phyloP scores from a whole-genome alignment of 257 asterid species.

The Cordia subcordata region DNA sequence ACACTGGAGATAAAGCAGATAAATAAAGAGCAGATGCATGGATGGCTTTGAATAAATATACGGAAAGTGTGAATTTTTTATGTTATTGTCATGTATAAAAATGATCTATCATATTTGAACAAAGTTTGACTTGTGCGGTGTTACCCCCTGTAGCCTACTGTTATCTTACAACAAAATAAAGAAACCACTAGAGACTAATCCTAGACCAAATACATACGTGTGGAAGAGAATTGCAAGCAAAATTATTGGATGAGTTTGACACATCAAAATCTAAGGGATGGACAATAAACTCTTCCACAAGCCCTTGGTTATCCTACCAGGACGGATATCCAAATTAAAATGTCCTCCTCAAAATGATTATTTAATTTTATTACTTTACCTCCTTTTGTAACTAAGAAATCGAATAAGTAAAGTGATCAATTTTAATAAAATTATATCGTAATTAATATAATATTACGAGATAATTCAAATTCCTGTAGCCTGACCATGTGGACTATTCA shows the following conservation, averaged over 20 bases:
- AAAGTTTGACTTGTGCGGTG: neutral
- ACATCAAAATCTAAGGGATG: neutral
- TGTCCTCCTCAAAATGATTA: too few relatives aligned
- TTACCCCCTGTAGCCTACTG: neutral
- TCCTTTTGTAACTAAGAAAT: too few relatives aligned
- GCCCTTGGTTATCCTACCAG: too few relatives aligned
- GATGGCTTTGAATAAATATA: neutral
- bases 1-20: neutral
- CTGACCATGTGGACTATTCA: neutral
- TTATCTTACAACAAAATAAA: neutral
- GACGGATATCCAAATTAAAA: too few relatives aligned
- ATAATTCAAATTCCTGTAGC: neutral
- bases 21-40: neutral
- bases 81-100: neutral
- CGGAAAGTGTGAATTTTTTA: neutral
- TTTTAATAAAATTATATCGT: too few relatives aligned
- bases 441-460: too few relatives aligned
- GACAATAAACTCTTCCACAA: too few relatives aligned
- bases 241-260: neutral
- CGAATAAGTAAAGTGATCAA: too few relatives aligned
- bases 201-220: conserved; percentile 14
- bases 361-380: too few relatives aligned
- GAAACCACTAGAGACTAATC: neutral
- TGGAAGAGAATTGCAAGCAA: conserved; percentile 15
- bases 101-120: neutral